Base-by-base conservation (phyloP, 139 green algal genomes). In the Chlorella sp. region DNA sequence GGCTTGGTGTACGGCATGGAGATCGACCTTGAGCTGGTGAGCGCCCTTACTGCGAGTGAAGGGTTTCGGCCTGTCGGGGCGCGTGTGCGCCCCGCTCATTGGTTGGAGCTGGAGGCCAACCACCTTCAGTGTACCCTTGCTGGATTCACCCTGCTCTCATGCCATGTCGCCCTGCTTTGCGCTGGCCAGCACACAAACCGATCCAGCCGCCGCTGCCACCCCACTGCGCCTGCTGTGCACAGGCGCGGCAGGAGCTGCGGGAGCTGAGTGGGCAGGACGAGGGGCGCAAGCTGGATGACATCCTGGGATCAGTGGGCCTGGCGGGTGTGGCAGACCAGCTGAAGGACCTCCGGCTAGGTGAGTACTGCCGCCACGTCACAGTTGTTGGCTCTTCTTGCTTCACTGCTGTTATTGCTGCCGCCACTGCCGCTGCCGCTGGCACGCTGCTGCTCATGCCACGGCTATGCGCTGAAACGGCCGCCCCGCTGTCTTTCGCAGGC, bases 1-100 rank as follows among this genome's bases (percentile, higher is more conserved):
- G 71, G 94, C 39, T 92, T 91, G 56, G 91, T 99, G 78, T 99
- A 90, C 81, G 95, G 93, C 32, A 94, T 98, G 94, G 90, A 98
- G 88, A 93, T 98, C 30, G 91, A 97, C 82, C 84, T 96, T 12
- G 92, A 95, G 55, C 84, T 57, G 76, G 76, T 64, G 55, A 69
- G 74, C 1, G 20, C 20, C 3, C 4, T 69, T 32, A 13, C 23
- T 69, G n/a, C n/a, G n/a, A n/a, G n/a, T n/a, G n/a, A n/a, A n/a
- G n/a, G n/a, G n/a, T n/a, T n/a, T n/a, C n/a, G n/a, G n/a, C n/a
- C n/a, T n/a, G n/a, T n/a, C n/a, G n/a, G n/a, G n/a, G n/a, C n/a
- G n/a, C n/a, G n/a, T n/a, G n/a, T n/a, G n/a, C n/a, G n/a, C n/a
- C n/a, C n/a, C n/a, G n/a, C n/a, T n/a, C n/a, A n/a, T n/a, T n/a